These are phyloP conservation scores for Sphagnum contortum DNA, from an alignment of 225 moss, liverwort and hornwort species.

Conservation along the genomic window DNA sequence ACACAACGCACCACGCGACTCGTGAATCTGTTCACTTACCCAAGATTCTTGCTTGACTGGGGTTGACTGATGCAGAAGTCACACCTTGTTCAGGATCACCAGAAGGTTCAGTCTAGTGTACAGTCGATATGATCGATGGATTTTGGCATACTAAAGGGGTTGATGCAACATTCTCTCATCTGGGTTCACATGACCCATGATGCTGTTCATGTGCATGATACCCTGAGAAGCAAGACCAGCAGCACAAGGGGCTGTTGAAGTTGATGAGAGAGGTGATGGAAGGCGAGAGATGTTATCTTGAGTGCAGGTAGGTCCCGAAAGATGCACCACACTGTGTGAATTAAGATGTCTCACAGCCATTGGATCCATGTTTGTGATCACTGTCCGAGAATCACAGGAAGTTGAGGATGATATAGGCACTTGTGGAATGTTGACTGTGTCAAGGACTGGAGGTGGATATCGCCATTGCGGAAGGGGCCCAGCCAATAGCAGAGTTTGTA, in stretches of 20 bases:
- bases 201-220: slow-evolving; percentile 36
- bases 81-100: no score
- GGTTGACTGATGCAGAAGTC: slow-evolving; percentile 21
- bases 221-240: slow-evolving; percentile 22
- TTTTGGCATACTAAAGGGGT: slow-evolving; percentile 52
- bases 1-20: slow-evolving; percentile 34
- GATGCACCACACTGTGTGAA: slow-evolving; percentile 24
- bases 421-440: slow-evolving; percentile 67
- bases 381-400: slow-evolving; percentile 32
- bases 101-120: slow-evolving; percentile 17
- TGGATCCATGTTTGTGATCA: slow-evolving; percentile 29
- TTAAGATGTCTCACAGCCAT: slow-evolving; percentile 37
- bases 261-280: slow-evolving; percentile 36
- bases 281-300: slow-evolving; percentile 38
- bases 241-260: slow-evolving; percentile 26
- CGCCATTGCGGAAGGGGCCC: slow-evolving; percentile 86
- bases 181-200: slow-evolving; percentile 39
- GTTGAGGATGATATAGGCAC: slow-evolving; percentile 68
- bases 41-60: slow-evolving; percentile 16
- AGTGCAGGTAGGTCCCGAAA: slow-evolving; percentile 31
- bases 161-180: slow-evolving; percentile 45
- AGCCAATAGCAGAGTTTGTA: slow-evolving; percentile 69
- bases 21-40: slow-evolving; percentile 4
- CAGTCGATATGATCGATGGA: slow-evolving; percentile 30
- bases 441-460: slow-evolving; percentile 72